phyloP scores from a whole-genome alignment of 768 basidiomycete species.

The Coprinopsis sp. region DNA sequence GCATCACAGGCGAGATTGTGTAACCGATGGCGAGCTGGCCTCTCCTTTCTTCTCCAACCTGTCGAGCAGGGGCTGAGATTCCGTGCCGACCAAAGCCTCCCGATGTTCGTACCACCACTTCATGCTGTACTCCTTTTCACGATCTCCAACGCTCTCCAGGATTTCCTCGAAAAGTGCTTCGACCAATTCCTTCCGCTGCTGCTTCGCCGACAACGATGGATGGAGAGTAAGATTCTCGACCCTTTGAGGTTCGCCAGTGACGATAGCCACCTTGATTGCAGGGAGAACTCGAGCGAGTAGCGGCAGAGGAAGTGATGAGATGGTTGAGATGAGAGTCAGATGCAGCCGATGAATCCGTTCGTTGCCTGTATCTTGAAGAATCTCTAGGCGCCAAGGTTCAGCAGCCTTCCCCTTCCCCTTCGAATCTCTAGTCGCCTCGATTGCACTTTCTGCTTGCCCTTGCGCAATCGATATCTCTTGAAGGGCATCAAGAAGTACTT shows the following conservation, averaged over 20 bases:
- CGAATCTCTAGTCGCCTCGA: neutral
- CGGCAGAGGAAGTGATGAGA: constrained; percentile 55
- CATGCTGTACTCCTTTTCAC: constrained; percentile 62
- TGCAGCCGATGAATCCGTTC: constrained; percentile 51
- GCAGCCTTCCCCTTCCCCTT: constrained; percentile 18
- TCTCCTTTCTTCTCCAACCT: constrained; percentile 7
- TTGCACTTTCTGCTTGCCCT: constrained; percentile 16
- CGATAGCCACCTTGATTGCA: constrained; percentile 36
- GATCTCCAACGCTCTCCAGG: constrained; percentile 58
- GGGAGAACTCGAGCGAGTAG: constrained; percentile 55
- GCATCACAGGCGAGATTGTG: neutral
- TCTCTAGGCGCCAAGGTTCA: neutral
- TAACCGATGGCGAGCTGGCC: neutral
- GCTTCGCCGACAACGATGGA: constrained; percentile 6
- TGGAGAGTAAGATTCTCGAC: constrained; percentile 4
- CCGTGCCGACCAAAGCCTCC: constrained; percentile 13
- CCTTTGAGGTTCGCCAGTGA: constrained; percentile 12
- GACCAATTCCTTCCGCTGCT: constrained; percentile 41
- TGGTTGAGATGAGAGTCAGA: constrained; percentile 58
- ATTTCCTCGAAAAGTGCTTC: constrained; percentile 61
- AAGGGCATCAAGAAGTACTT: constrained; percentile 48
- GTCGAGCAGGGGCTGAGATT: neutral
- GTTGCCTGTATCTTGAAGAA: constrained; percentile 11
- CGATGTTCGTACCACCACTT: constrained; percentile 67
- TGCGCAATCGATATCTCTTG: constrained; percentile 20